These are phyloP conservation scores for Fusarium sp. DNA, from an alignment of 2,329 filamentous ascomycete species.

Conservation along the genomic window DNA sequence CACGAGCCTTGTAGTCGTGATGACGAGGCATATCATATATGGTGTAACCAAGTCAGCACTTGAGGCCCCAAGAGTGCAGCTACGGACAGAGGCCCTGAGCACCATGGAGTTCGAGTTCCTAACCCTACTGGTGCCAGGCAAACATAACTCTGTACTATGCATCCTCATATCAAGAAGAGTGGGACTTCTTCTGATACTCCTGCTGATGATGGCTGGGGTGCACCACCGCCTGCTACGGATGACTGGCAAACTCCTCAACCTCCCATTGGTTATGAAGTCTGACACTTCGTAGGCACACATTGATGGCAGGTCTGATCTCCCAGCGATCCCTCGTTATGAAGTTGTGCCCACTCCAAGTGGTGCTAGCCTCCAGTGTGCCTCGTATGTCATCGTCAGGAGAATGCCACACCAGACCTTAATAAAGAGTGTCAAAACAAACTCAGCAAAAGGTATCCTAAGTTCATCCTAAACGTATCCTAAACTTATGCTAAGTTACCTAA, in stretches of 20 bases:
- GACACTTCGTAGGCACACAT: background rate
- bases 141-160: background rate
- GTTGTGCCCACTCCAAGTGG: background rate
- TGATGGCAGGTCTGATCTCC: background rate
- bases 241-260: background rate
- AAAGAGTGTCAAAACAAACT: no score
- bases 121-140: background rate
- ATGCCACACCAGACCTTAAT: background rate
- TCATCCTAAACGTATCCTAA: no score
- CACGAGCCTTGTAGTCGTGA: background rate
- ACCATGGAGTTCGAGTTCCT: background rate
- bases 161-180: no score
- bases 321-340: background rate
- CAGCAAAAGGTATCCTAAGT: no score
- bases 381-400: background rate
- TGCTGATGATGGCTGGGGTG: background rate
- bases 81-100: background rate
- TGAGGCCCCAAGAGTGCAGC: background rate
- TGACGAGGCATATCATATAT: background rate
- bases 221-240: background rate
- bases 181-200: background rate
- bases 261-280: background rate
- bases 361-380: background rate
- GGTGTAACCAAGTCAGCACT: background rate
- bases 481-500: no score